Percentiles rank a stretch among this genome's conserved stretches.
Evolutionary conservation across 805 yeast genomes (phyloP).

Genomic region (Henningerozyma blattae): DNA sequence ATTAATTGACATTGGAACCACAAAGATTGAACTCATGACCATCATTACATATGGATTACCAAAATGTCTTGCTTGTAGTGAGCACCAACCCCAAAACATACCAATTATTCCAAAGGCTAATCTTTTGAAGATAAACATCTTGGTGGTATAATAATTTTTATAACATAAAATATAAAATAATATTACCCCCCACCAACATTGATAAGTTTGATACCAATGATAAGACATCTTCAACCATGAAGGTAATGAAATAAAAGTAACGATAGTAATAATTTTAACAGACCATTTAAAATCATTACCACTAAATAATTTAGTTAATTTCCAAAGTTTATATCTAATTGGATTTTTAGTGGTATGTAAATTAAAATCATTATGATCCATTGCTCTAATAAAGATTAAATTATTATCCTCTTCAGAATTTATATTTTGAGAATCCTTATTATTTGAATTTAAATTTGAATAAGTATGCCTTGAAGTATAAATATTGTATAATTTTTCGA

Average conservation of each 20-base stretch:
- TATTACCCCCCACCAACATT: slow-evolving; percentile 34
- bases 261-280: slow-evolving; percentile 27
- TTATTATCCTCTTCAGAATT: slow-evolving; percentile 1
- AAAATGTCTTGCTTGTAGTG: slow-evolving; percentile 28
- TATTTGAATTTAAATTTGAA: neutral
- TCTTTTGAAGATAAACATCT: slow-evolving; percentile 26
- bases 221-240: slow-evolving; percentile 30
- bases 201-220: slow-evolving; percentile 31
- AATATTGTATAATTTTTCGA: slow-evolving; percentile 31
- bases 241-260: slow-evolving; percentile 31
- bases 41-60: slow-evolving; percentile 29
- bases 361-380: slow-evolving; percentile 31
- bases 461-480: slow-evolving; percentile 31
- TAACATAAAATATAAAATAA: slow-evolving; percentile 28
- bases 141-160: slow-evolving; percentile 29
- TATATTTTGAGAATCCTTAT: neutral
- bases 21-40: slow-evolving; percentile 28
- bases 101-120: slow-evolving; percentile 28
- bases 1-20: slow-evolving; percentile 23
- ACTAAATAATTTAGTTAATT: slow-evolving; percentile 19
- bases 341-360: slow-evolving; percentile 27
- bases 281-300: slow-evolving; percentile 34
- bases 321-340: slow-evolving; percentile 29
- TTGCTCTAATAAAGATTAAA: slow-evolving; percentile 24
- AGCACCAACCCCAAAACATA: slow-evolving; percentile 37